Conservation (phyloP, 495 filamentous ascomycete species). For the Penicilliopsis zonata region DNA sequence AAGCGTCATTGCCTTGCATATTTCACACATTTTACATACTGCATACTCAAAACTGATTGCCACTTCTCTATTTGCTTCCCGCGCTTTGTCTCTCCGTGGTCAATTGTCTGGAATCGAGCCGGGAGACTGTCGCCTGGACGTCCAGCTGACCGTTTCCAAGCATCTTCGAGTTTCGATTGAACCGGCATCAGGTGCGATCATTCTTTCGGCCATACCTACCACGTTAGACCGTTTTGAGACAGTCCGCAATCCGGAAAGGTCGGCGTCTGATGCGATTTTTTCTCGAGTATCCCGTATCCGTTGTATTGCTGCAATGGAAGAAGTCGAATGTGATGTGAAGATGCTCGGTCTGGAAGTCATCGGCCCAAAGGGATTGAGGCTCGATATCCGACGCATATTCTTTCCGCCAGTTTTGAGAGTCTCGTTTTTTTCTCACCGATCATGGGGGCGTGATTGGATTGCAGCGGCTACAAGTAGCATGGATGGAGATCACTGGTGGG, state of each 20-base stretch:
- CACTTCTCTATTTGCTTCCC: constrained; percentile 44
- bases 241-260: constrained; percentile 25
- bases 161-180: constrained; percentile 53
- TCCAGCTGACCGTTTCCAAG: constrained; percentile 52
- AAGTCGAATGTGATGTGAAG: constrained; percentile 47
- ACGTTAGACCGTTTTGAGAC: constrained; percentile 34
- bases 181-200: constrained; percentile 38
- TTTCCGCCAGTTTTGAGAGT: constrained; percentile 46
- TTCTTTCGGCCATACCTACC: constrained; percentile 24
- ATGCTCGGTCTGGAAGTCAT: constrained; percentile 50
- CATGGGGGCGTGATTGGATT: constrained; percentile 57
- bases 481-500: constrained; percentile 66
- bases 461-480: constrained; percentile 56
- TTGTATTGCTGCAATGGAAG: constrained; percentile 43
- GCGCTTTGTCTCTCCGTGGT: constrained; percentile 40
- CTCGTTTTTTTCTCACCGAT: constrained; percentile 49
- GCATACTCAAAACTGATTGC: constrained; percentile 45
- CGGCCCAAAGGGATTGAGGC: constrained; percentile 37
- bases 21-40: constrained; percentile 47
- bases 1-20: constrained; percentile 63
- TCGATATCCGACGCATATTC: constrained; percentile 50
- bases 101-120: constrained; percentile 46
- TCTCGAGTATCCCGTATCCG: constrained; percentile 43
- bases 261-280: constrained; percentile 42
- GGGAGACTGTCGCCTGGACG: constrained; percentile 48